Percentiles rank a stretch among this genome's conserved stretches.
Evolutionary conservation across 1,284 basidiomycete genomes (phyloP).

Genomic region (Rhodotorula sp.): DNA sequence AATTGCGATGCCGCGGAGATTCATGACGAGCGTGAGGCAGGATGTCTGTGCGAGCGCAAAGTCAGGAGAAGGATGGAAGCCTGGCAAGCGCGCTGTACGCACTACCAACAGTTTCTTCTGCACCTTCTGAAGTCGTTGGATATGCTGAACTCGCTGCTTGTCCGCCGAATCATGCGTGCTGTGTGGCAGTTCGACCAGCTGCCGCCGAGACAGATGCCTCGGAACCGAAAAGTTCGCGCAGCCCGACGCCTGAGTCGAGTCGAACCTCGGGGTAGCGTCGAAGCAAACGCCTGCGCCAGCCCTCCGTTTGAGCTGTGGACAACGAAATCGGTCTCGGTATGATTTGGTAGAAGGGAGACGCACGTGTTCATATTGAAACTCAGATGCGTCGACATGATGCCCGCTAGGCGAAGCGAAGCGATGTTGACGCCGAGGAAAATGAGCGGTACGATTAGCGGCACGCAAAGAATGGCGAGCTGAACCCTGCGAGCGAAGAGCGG

Average conservation of each 20-base stretch:
- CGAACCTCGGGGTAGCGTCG: too few relatives aligned
- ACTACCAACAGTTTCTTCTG: too few relatives aligned
- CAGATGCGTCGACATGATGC: background rate
- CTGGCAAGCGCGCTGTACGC: too few relatives aligned
- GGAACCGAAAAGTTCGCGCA: too few relatives aligned
- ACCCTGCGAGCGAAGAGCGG: background rate
- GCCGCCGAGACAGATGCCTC: background rate
- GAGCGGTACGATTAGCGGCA: background rate
- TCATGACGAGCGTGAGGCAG: too few relatives aligned
- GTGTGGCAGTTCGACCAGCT: background rate
- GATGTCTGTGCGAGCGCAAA: too few relatives aligned
- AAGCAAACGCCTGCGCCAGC: too few relatives aligned
- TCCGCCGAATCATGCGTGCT: background rate
- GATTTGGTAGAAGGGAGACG: background rate
- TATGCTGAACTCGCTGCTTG: background rate
- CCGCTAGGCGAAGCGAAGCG: conserved; percentile 1
- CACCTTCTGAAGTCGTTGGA: background rate
- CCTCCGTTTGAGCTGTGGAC: background rate
- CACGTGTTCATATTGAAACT: conserved; percentile 1
- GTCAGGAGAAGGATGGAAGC: too few relatives aligned
- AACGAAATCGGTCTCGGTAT: background rate
- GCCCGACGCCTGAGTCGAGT: too few relatives aligned
- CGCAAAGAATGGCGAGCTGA: background rate
- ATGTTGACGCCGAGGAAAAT: background rate
- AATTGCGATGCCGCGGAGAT: too few relatives aligned